These are phyloP conservation scores for Seiridium cupressi DNA, from an alignment of 2,329 filamentous ascomycete genomes.

Conservation along the genomic window DNA sequence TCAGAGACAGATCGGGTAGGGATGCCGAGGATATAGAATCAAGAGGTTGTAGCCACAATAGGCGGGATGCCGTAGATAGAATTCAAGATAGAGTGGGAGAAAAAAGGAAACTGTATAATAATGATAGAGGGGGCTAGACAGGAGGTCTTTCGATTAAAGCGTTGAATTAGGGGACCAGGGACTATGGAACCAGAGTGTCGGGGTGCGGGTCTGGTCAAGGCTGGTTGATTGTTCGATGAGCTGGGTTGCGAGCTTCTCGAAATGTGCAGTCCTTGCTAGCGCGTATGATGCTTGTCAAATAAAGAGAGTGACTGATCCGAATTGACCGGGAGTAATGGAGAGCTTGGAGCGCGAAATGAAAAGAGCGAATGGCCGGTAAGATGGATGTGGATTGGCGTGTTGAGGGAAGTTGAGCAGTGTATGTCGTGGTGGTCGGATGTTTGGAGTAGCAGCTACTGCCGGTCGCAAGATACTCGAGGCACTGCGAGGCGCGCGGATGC, in stretches of 20 bases:
- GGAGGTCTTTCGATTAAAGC: constrained; percentile 20
- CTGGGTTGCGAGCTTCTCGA: constrained; percentile 29
- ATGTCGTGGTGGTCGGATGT: background rate
- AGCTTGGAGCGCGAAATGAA: background rate
- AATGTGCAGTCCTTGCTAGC: constrained; percentile 31
- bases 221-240: constrained; percentile 22
- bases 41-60: background rate
- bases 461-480: background rate
- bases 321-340: constrained; percentile 9
- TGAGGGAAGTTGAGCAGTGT: background rate
- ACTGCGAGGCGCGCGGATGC: background rate
- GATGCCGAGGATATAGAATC: constrained; percentile 9
- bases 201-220: constrained; percentile 30
- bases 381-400: background rate
- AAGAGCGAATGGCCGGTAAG: background rate
- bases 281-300: constrained; percentile 25
- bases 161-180: constrained; percentile 28
- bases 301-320: constrained; percentile 29
- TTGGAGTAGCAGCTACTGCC: constrained; percentile 1
- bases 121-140: constrained; percentile 18
- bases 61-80: background rate
- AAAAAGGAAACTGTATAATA: constrained; percentile 11
- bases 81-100: constrained; percentile 11
- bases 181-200: constrained; percentile 29
- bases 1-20: constrained; percentile 10